phyloP scores from a whole-genome alignment of 2,329 filamentous ascomycete genomes.

The Colletotrichum sp. region DNA sequence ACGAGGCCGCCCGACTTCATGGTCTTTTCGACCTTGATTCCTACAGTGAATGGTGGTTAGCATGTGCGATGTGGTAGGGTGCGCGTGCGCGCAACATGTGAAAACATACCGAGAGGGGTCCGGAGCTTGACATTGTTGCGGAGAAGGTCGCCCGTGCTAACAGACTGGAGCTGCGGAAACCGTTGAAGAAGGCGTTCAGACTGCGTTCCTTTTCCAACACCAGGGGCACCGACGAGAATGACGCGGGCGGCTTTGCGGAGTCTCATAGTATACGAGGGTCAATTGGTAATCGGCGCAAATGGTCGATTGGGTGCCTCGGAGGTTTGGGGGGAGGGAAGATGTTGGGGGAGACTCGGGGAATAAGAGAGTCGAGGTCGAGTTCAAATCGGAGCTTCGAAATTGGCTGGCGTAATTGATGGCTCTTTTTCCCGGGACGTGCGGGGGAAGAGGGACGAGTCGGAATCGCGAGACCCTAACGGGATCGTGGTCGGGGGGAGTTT shows the following conservation, averaged over 20 bases:
- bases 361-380: background rate
- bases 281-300: slow-evolving; percentile 1
- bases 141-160: slow-evolving; percentile 92
- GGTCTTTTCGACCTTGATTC: slow-evolving; percentile 86
- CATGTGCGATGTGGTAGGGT: background rate
- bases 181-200: slow-evolving; percentile 84
- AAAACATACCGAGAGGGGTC: slow-evolving; percentile 77
- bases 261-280: slow-evolving; percentile 51
- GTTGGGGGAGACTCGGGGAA: background rate
- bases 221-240: slow-evolving; percentile 94
- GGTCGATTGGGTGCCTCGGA: slow-evolving; percentile 1
- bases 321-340: background rate
- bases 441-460: slow-evolving; percentile 14
- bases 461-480: slow-evolving; percentile 18
- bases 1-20: slow-evolving; percentile 93
- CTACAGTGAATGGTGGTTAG: slow-evolving; percentile 46
- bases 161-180: slow-evolving; percentile 87
- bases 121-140: slow-evolving; percentile 90
- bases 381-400: background rate
- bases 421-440: slow-evolving; percentile 13
- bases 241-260: slow-evolving; percentile 85
- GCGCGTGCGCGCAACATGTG: background rate
- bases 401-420: slow-evolving; percentile 1
- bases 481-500: slow-evolving; percentile 9
- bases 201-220: slow-evolving; percentile 96